Conservation (phyloP, 805 yeast species). For the Maudiozyma saulgeensis region DNA sequence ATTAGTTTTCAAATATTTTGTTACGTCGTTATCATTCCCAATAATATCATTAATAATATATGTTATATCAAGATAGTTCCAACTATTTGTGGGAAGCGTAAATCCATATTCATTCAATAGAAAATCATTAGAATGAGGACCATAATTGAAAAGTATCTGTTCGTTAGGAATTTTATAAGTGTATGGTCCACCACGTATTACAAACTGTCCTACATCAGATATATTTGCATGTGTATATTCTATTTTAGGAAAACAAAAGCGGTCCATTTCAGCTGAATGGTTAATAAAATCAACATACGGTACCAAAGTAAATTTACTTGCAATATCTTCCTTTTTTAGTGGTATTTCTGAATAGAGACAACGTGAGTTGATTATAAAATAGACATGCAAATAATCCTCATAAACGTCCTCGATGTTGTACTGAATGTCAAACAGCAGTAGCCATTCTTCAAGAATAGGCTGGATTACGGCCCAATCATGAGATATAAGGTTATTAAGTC, state of each 20-base stretch:
- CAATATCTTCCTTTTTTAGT: slow-evolving; percentile 33
- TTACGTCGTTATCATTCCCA: slow-evolving; percentile 25
- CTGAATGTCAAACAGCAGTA: slow-evolving; percentile 2
- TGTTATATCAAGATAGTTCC: slow-evolving; percentile 66
- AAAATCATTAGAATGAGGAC: slow-evolving; percentile 81
- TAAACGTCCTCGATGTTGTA: neutral
- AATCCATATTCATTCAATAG: slow-evolving; percentile 85
- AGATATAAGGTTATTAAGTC: slow-evolving; percentile 36
- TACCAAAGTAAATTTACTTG: slow-evolving; percentile 76
- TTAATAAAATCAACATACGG: slow-evolving; percentile 86
- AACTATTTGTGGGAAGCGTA: slow-evolving; percentile 43
- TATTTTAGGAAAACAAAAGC: slow-evolving; percentile 45
- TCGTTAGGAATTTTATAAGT: slow-evolving; percentile 27
- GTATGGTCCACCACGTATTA: slow-evolving; percentile 19
- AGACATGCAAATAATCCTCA: slow-evolving; percentile 48
- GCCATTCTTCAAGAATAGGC: slow-evolving; percentile 19
- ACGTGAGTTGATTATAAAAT: slow-evolving; percentile 87
- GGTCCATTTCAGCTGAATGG: slow-evolving; percentile 41
- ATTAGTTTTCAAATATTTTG: slow-evolving; percentile 36
- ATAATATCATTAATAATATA: slow-evolving; percentile 32
- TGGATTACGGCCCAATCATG: slow-evolving; percentile 37
- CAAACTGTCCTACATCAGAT: slow-evolving; percentile 26
- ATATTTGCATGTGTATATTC: slow-evolving; percentile 28
- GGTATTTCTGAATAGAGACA: slow-evolving; percentile 73
- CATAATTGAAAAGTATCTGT: slow-evolving; percentile 70